phyloP scores from a whole-genome alignment of 164 flowering plant species.

The Amborella trichopoda region DNA sequence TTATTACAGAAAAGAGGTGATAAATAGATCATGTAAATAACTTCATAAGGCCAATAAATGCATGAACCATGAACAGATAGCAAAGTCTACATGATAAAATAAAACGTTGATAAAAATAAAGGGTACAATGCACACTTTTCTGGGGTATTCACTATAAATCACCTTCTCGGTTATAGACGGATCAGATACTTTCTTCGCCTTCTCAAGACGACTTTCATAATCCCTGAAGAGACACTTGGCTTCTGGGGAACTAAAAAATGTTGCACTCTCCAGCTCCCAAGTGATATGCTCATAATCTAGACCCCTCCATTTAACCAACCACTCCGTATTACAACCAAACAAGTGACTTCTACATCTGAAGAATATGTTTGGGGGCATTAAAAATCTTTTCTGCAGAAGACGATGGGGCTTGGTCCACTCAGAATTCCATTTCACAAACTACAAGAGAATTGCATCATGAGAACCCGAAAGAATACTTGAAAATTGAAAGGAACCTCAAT shows the following conservation, averaged over 20 bases:
- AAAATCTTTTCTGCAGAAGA: slow-evolving; percentile 37
- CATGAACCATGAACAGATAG: no score
- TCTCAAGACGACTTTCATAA: slow-evolving; percentile 36
- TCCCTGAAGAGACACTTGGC: slow-evolving; percentile 31
- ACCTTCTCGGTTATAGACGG: slow-evolving; percentile 25
- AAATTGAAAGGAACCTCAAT: background rate
- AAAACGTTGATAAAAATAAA: no score
- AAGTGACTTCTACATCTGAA: background rate
- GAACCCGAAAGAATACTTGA: background rate
- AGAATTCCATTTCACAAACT: slow-evolving; percentile 31
- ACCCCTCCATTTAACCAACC: slow-evolving; percentile 87
- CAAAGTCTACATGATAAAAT: no score
- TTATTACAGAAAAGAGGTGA: background rate
- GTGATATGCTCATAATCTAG: slow-evolving; percentile 61
- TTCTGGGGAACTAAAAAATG: slow-evolving; percentile 32
- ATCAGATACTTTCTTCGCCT: slow-evolving; percentile 17
- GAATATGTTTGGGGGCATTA: slow-evolving; percentile 14
- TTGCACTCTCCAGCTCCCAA: slow-evolving; percentile 63
- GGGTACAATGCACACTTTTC: no score
- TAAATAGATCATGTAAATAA: background rate
- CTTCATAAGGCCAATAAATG: background rate
- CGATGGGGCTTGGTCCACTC: slow-evolving; percentile 68
- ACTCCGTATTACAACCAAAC: slow-evolving; percentile 28
- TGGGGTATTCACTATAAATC: no score
- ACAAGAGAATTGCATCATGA: background rate